phyloP scores from a whole-genome alignment of 345 rosid genomes.

The Raphanus raphanistrum region DNA sequence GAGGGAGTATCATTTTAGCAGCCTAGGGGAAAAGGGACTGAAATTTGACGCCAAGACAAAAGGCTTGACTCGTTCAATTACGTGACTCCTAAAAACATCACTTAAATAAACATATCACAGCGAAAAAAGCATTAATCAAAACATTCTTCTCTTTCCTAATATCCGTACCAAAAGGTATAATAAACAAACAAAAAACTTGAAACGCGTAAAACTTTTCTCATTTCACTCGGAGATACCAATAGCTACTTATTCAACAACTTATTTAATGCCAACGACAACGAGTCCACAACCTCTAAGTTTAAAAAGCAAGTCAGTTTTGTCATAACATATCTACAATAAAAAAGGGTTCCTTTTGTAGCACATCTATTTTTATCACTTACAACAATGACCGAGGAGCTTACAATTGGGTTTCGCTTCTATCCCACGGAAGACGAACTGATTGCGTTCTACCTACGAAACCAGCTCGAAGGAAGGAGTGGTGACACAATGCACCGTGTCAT shows the following conservation, averaged over 20 bases:
- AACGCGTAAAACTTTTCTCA: conserved; percentile 43
- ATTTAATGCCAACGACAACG: conserved; percentile 25
- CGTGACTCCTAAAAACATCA: no score
- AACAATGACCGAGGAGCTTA: conserved; percentile 41
- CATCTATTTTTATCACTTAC: background rate
- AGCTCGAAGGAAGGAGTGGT: conserved; percentile 54
- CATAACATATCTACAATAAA: background rate
- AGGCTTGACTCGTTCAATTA: conserved; percentile 32
- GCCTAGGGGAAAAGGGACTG: conserved; percentile 3
- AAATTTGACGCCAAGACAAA: conserved; percentile 29
- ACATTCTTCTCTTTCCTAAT: conserved; percentile 12
- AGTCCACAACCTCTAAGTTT: background rate
- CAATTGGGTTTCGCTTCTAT: conserved; percentile 70
- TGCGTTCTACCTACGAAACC: conserved; percentile 70
- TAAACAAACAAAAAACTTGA: background rate
- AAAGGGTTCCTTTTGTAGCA: background rate
- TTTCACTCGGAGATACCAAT: conserved; percentile 58
- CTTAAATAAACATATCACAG: no score
- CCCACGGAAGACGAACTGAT: conserved; percentile 94
- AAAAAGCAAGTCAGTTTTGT: background rate
- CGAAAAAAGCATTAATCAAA: background rate
- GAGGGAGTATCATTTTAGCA: no score
- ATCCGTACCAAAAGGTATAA: conserved; percentile 4
- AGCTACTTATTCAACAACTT: conserved; percentile 21
- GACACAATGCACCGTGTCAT: conserved; percentile 57